A percentile compares a stretch with the other conserved stretches of the same genome.
Conservation (phyloP, 2,329 filamentous ascomycete species). For the Monosporascus sp. region DNA sequence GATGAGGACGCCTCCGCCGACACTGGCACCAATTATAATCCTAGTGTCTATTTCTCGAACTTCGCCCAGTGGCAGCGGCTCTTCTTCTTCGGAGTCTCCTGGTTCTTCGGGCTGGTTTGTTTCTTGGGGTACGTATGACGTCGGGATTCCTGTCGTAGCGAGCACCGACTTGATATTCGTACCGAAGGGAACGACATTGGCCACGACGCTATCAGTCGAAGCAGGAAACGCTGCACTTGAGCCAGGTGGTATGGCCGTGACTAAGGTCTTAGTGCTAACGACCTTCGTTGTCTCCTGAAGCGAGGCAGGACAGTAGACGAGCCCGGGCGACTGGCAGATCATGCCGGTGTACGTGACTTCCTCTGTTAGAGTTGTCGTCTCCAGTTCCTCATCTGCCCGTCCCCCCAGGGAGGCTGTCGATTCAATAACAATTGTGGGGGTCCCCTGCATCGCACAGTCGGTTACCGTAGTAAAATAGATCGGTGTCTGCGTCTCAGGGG, state of each 20-base stretch:
- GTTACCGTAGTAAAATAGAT: conserved; percentile 48
- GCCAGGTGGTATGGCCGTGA: conserved; percentile 34
- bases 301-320: conserved; percentile 45
- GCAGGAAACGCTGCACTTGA: conserved; percentile 33
- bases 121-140: conserved; percentile 33
- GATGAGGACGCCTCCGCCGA: conserved; percentile 39
- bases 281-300: conserved; percentile 39
- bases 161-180: conserved; percentile 28
- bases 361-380: conserved; percentile 34
- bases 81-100: background rate
- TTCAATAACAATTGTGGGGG: conserved; percentile 11
- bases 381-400: conserved; percentile 23
- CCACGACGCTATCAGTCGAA: conserved; percentile 25
- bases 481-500: conserved; percentile 38
- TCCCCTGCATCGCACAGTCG: conserved; percentile 33
- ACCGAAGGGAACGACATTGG: conserved; percentile 37
- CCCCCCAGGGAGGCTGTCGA: conserved; percentile 7
- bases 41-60: conserved; percentile 34
- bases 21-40: conserved; percentile 41
- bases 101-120: conserved; percentile 13
- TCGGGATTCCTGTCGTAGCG: conserved; percentile 37
- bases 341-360: conserved; percentile 38
- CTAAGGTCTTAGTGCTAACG: conserved; percentile 32
- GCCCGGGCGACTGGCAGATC: conserved; percentile 34
- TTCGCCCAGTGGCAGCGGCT: conserved; percentile 7